Percentiles rank a stretch among this genome's conserved stretches.
These are phyloP conservation scores for Gaeumannomyces tritici DNA, from an alignment of 2,329 filamentous ascomycete genomes.

Conservation along the genomic window DNA sequence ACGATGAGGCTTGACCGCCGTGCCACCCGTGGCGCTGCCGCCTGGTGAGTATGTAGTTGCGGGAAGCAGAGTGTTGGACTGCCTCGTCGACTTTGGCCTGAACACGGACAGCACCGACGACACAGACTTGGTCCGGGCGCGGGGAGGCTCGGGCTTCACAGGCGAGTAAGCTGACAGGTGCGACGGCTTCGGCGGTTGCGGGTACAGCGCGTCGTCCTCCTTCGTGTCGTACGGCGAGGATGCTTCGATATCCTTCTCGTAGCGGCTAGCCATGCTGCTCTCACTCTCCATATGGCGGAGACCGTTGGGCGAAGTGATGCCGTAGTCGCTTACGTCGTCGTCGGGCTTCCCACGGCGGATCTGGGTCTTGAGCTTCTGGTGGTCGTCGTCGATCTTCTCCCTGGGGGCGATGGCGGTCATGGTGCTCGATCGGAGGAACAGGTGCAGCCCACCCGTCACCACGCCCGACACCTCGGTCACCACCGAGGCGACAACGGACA, in stretches of 20 bases:
- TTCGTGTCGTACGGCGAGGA: slow-evolving; percentile 9
- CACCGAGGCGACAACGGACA: slow-evolving; percentile 56
- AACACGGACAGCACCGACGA: slow-evolving; percentile 5
- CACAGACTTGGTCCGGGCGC: slow-evolving; percentile 6
- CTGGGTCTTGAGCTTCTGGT: slow-evolving; percentile 30
- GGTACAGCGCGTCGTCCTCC: not conserved
- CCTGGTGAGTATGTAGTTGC: slow-evolving; percentile 34
- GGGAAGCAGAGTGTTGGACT: slow-evolving; percentile 30
- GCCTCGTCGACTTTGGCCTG: slow-evolving; percentile 6
- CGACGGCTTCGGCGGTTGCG: slow-evolving; percentile 8
- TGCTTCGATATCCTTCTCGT: slow-evolving; percentile 20
- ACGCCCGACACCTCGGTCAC: slow-evolving; percentile 58
- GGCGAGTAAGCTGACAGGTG: not conserved
- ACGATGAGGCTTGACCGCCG: slow-evolving; percentile 4
- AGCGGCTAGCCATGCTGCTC: slow-evolving; percentile 19
- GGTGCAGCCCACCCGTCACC: slow-evolving; percentile 53
- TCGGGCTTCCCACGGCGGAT: slow-evolving; percentile 32
- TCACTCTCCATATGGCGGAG: slow-evolving; percentile 23
- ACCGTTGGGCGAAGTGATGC: slow-evolving; percentile 20
- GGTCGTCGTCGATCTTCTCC: slow-evolving; percentile 35
- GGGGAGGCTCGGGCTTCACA: slow-evolving; percentile 7
- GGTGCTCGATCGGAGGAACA: slow-evolving; percentile 57
- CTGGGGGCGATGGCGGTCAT: slow-evolving; percentile 42
- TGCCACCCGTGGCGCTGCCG: not conserved
- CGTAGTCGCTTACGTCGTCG: slow-evolving; percentile 21